Conservation (phyloP, 1,284 basidiomycete species). For the Calocybe gambosa region DNA sequence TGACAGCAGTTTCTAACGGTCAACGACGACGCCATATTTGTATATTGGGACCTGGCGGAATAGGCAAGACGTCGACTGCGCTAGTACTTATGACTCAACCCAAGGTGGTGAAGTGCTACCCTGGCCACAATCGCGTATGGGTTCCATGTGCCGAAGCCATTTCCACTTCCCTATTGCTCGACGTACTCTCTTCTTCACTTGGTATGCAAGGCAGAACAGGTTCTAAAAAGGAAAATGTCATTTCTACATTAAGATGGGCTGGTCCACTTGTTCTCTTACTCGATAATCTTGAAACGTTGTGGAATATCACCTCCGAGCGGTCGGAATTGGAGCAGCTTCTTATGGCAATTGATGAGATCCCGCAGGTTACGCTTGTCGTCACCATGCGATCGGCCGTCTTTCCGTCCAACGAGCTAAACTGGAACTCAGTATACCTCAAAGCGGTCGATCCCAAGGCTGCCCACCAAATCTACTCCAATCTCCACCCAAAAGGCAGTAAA, state of each 20-base stretch:
- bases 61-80: constrained; percentile 31
- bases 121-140: constrained; percentile 19
- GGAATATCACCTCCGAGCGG: constrained; percentile 16
- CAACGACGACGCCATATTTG: too few relatives aligned
- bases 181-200: constrained; percentile 17
- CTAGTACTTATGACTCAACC: constrained; percentile 22
- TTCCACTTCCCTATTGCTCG: constrained; percentile 19
- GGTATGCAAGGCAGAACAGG: constrained; percentile 12
- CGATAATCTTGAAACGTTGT: constrained; percentile 31
- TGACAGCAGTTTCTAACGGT: too few relatives aligned
- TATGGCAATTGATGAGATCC: constrained; percentile 8
- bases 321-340: constrained; percentile 16
- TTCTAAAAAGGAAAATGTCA: constrained; percentile 12
- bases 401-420: constrained; percentile 14
- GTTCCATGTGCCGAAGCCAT: constrained; percentile 23
- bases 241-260: constrained; percentile 10
- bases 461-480: constrained; percentile 15
- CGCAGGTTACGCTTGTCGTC: constrained; percentile 17
- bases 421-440: constrained; percentile 11
- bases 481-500: constrained; percentile 9
- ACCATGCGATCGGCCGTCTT: constrained; percentile 18
- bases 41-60: constrained; percentile 29
- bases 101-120: constrained; percentile 15
- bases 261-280: constrained; percentile 21
- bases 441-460: constrained; percentile 13